These are phyloP conservation scores for Esteya vermicola DNA, from an alignment of 2,329 filamentous ascomycete genomes.

Conservation along the genomic window DNA sequence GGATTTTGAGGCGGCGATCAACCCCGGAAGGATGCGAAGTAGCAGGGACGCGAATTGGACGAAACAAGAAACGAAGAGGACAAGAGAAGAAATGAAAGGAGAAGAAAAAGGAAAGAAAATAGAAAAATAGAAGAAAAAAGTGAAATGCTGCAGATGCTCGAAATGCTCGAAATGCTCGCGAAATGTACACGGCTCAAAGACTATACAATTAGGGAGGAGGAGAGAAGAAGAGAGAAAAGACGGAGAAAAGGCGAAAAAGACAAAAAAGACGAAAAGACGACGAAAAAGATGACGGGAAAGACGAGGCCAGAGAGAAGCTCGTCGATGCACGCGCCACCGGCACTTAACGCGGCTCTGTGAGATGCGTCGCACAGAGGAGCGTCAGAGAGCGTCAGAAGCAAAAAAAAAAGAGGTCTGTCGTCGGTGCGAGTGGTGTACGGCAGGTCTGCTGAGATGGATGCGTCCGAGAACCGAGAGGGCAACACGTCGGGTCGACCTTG, in stretches of 20 bases:
- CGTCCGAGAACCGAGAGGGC: too few species aligned
- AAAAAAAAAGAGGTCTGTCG: background rate
- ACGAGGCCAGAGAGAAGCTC: background rate
- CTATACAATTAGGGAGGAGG: too few species aligned
- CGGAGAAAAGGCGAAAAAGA: background rate
- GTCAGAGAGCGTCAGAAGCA: background rate
- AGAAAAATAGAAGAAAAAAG: background rate
- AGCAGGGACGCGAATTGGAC: background rate
- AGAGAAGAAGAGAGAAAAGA: background rate
- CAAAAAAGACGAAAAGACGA: background rate
- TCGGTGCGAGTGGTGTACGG: background rate
- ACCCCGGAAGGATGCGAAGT: too few species aligned
- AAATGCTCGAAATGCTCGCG: too few species aligned
- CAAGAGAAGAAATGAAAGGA: background rate
- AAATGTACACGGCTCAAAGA: too few species aligned
- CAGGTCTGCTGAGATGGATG: too few species aligned
- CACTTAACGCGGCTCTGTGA: too few species aligned
- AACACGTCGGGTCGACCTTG: too few species aligned
- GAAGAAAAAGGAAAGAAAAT: background rate
- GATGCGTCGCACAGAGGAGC: background rate
- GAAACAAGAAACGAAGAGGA: background rate
- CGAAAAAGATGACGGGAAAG: background rate
- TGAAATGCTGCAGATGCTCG: too few species aligned
- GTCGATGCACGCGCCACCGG: background rate
- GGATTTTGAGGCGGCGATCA: too few species aligned